phyloP scores from a whole-genome alignment of 202 grass and related monocot genomes.

The Setaria viridis region DNA sequence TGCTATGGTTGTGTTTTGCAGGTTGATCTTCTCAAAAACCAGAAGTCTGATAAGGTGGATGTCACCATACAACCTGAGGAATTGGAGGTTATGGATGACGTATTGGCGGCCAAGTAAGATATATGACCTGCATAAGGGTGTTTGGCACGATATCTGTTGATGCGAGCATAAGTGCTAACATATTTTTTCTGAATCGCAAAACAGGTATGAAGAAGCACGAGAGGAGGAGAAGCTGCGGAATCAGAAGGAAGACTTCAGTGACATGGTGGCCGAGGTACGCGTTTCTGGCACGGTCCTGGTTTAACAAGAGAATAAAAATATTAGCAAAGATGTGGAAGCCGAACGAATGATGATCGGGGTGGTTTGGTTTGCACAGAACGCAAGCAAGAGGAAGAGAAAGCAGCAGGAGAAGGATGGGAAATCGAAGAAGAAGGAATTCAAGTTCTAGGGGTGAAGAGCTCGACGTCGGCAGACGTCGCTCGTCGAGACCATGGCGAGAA shows the following conservation, averaged over 20 bases:
- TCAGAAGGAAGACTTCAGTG: slow-evolving; percentile 98
- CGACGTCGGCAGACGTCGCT: not conserved
- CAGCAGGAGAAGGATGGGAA: slow-evolving; percentile 95
- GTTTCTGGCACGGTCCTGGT: not conserved
- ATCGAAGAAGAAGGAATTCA: slow-evolving; percentile 98
- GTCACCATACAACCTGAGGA: slow-evolving; percentile 97
- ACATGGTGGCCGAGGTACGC: slow-evolving; percentile 95
- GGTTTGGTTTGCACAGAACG: slow-evolving; percentile 62
- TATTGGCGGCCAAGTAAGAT: slow-evolving; percentile 90
- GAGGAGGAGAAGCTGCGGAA: slow-evolving; percentile 91
- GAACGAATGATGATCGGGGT: not conserved
- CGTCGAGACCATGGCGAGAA: not conserved
- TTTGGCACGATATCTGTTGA: not conserved
- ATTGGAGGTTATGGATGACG: slow-evolving; percentile 93
- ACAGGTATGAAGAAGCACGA: slow-evolving; percentile 86
- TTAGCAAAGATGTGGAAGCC: not conserved
- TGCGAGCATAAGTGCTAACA: not conserved
- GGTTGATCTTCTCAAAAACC: slow-evolving; percentile 96
- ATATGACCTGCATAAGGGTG: not conserved
- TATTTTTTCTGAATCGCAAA: not conserved
- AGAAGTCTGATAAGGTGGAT: slow-evolving; percentile 95
- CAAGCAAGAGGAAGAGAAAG: slow-evolving; percentile 93
- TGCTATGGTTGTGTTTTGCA: slow-evolving; percentile 26
- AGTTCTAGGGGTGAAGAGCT: slow-evolving; percentile 63
- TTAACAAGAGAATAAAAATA: slow-evolving; percentile 48